A percentile compares a stretch with the other conserved stretches of the same genome.
Evolutionary conservation across 371 early-diverging fungal species (phyloP).

Genomic region (Scutellospora calospora): DNA sequence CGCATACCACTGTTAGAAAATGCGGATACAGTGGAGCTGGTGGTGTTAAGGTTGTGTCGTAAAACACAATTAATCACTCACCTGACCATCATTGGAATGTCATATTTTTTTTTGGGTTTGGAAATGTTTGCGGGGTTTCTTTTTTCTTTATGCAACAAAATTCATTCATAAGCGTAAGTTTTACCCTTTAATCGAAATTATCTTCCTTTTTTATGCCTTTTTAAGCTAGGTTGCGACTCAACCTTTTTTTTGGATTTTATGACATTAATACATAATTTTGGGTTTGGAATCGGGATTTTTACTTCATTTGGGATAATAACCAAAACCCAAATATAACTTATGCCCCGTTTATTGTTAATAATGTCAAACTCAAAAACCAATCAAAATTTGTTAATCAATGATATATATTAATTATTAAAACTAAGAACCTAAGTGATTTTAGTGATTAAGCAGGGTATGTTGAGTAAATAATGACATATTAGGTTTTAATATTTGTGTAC

Average conservation of each 20-base stretch:
- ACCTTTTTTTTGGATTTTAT: background rate
- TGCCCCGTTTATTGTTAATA: no score
- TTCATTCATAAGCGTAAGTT: background rate
- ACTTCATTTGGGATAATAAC: no score
- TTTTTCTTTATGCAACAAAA: background rate
- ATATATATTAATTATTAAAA: no score
- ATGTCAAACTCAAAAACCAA: no score
- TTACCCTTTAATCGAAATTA: background rate
- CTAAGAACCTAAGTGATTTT: no score
- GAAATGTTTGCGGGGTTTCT: slow-evolving; percentile 29
- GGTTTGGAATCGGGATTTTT: no score
- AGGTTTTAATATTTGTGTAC: no score
- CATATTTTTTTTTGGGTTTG: slow-evolving; percentile 14
- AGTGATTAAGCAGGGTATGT: no score
- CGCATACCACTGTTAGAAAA: background rate
- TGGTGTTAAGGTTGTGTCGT: slow-evolving; percentile 42
- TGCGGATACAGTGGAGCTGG: slow-evolving; percentile 44
- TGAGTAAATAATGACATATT: no score
- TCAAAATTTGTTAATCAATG: no score
- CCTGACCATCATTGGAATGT: background rate
- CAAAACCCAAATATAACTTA: no score
- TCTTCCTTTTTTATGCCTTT: background rate
- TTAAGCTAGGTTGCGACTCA: slow-evolving; percentile 3
- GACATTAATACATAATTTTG: no score
- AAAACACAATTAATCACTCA: background rate